These are phyloP conservation scores for Fusarium sp. DNA, from an alignment of 2,329 filamentous ascomycete genomes.

Conservation along the genomic window DNA sequence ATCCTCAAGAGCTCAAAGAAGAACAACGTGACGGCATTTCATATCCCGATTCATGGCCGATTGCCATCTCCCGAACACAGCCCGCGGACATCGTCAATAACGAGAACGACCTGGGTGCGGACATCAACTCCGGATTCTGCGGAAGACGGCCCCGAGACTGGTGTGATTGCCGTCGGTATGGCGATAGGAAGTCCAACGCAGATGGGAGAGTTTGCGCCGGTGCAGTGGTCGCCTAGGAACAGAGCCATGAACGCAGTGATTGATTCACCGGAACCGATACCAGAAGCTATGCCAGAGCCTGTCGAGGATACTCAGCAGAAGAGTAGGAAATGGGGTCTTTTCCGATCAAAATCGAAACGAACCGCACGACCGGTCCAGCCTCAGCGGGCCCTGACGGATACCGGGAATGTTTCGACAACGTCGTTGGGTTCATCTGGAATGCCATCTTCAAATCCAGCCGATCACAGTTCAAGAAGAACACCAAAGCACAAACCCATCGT, in stretches of 20 bases:
- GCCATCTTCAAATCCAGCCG: constrained; percentile 24
- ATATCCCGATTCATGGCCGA: constrained; percentile 57
- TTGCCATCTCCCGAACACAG: constrained; percentile 60
- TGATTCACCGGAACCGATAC: constrained; percentile 32
- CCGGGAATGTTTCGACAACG: constrained; percentile 38
- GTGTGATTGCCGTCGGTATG: constrained; percentile 73
- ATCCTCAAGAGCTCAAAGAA: constrained; percentile 47
- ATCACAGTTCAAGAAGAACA: constrained; percentile 26
- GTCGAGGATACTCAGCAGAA: constrained; percentile 58
- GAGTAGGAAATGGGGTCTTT: constrained; percentile 70
- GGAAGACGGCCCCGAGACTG: constrained; percentile 49
- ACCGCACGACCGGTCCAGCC: constrained; percentile 37
- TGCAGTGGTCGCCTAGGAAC: constrained; percentile 49
- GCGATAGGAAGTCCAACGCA: constrained; percentile 77
- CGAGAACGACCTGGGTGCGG: constrained; percentile 52
- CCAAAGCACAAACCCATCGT: constrained; percentile 60
- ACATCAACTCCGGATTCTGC: constrained; percentile 60
- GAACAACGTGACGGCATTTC: constrained; percentile 55
- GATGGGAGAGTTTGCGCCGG: constrained; percentile 47
- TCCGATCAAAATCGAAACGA: constrained; percentile 59
- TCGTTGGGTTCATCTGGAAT: constrained; percentile 33
- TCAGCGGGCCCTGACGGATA: constrained; percentile 45
- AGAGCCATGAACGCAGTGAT: constrained; percentile 45
- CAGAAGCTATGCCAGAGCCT: constrained; percentile 25
- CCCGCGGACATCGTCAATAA: constrained; percentile 49